Evolutionary conservation across 2,329 filamentous ascomycete species (phyloP).

Genomic region (Aspergillus carbonarius): DNA sequence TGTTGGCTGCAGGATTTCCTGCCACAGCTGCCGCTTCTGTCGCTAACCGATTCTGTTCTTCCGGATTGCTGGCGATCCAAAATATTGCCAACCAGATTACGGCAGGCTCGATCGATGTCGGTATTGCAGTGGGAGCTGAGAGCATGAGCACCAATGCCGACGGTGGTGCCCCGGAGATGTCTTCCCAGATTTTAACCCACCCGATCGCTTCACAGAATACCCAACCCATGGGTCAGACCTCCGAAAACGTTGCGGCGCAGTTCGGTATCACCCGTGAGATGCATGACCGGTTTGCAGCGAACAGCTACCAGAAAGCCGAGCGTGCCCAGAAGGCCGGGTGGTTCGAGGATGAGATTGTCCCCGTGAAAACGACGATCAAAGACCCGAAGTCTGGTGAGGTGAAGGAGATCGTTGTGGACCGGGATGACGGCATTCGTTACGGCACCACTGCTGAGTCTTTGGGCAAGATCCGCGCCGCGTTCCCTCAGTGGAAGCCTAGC

Average conservation of each 20-base stretch:
- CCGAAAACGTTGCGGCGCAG: conserved; percentile 87
- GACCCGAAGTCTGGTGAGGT: conserved; percentile 85
- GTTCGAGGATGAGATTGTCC: conserved; percentile 83
- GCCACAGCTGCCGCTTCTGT: conserved; percentile 74
- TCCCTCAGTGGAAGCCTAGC: conserved; percentile 72
- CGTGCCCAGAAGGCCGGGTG: conserved; percentile 78
- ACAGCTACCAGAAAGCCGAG: conserved; percentile 80
- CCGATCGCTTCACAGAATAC: conserved; percentile 84
- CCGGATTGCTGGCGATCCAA: conserved; percentile 81
- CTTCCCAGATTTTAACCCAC: conserved; percentile 71
- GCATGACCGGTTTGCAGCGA: conserved; percentile 82
- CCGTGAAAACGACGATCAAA: conserved; percentile 76
- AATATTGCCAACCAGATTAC: conserved; percentile 91
- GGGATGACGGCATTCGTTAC: conserved; percentile 80
- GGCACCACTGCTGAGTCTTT: conserved; percentile 81
- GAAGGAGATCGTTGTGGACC: conserved; percentile 72
- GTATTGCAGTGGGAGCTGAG: conserved; percentile 87
- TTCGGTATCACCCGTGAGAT: conserved; percentile 65
- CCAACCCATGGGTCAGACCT: conserved; percentile 88
- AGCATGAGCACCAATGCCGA: conserved; percentile 90
- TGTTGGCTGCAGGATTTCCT: conserved; percentile 82
- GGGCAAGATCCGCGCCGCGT: conserved; percentile 79
- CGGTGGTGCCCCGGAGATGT: conserved; percentile 77
- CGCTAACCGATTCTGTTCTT: conserved; percentile 88
- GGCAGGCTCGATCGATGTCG: conserved; percentile 85